Base-by-base conservation (phyloP, 2,329 filamentous ascomycete species). In the Colletotrichum shisoi region DNA sequence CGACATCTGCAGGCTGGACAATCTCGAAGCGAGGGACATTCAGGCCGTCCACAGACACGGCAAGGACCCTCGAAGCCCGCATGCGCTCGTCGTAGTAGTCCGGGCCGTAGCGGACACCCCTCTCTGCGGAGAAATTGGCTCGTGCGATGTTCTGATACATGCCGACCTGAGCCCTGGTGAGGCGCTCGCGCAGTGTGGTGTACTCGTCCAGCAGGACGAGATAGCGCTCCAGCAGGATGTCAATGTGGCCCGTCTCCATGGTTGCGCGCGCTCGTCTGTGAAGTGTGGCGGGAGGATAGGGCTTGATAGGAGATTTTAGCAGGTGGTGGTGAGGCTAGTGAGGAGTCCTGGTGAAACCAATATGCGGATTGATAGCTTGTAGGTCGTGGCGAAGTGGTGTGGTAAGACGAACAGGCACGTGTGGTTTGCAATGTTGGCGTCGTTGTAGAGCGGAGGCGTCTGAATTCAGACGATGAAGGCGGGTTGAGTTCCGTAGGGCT, bases 71-170 rank as follows among this genome's bases (percentile, higher is more conserved):
- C 24, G 76, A 77, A 3, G 90, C 89, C 74, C 87, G 87, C 87
- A 92, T 92, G 53, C 91, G 84, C 70, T 87, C 85, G 76, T 94
- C 90, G 74, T 91, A 94, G 73, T 86, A 85, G 72, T 92, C 89
- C 70, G 82, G 84, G 3, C 90, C 91, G 74, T 90, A 93, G 48
- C 87, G 82, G 69, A 87, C 76, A 39, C 88, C 85, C 13, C 85
- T 81, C 73, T 87, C 82, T n/a, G 86, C 87, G 34, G 85, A 81
- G 77, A 92, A 93, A 78, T 93, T 93, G 69, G 91, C 91, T 64
- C 91, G 85, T n/a, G 91, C 89, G 46, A 94, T 81, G 70, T 81
- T 79, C 63, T 85, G 83, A 73, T 82, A 86, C 70, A 91, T 83
- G 58, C 79, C 78, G 21, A 83, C 79, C 70, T 92, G 84, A 21